phyloP scores from a whole-genome alignment of 2,329 filamentous ascomycete species.

The Tothia fuscella region DNA sequence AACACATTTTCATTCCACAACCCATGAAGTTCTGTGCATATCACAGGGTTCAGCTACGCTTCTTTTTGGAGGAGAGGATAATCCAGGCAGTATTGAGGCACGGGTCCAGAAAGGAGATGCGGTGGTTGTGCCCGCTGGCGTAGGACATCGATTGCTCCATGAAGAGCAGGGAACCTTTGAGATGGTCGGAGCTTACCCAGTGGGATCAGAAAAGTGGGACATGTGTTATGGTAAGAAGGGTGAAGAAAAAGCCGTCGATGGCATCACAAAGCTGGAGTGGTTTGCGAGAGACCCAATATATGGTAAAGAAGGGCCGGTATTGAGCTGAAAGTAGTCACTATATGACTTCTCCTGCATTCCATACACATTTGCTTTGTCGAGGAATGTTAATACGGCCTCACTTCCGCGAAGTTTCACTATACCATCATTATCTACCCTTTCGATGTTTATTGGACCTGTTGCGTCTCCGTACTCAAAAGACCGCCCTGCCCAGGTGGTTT shows the following conservation, averaged over 20 bases:
- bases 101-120: constrained; percentile 48
- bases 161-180: constrained; percentile 44
- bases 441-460: too few species aligned
- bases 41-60: constrained; percentile 45
- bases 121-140: constrained; percentile 53
- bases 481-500: too few species aligned
- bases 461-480: too few species aligned
- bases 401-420: too few species aligned
- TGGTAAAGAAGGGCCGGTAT: constrained; percentile 41
- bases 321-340: too few species aligned
- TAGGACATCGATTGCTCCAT: constrained; percentile 50
- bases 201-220: constrained; percentile 45
- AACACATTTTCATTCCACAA: constrained; percentile 56
- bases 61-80: constrained; percentile 55
- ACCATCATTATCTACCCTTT: too few species aligned
- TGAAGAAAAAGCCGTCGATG: constrained; percentile 41
- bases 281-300: constrained; percentile 50
- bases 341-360: too few species aligned
- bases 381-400: too few species aligned
- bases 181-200: constrained; percentile 58
- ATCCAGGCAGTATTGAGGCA: constrained; percentile 44
- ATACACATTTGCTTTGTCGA: too few species aligned
- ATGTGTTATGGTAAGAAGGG: constrained; percentile 56
- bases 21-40: constrained; percentile 55
- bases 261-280: constrained; percentile 42